These are phyloP conservation scores for Lachnellula arida DNA, from an alignment of 2,329 filamentous ascomycete genomes.

Conservation along the genomic window DNA sequence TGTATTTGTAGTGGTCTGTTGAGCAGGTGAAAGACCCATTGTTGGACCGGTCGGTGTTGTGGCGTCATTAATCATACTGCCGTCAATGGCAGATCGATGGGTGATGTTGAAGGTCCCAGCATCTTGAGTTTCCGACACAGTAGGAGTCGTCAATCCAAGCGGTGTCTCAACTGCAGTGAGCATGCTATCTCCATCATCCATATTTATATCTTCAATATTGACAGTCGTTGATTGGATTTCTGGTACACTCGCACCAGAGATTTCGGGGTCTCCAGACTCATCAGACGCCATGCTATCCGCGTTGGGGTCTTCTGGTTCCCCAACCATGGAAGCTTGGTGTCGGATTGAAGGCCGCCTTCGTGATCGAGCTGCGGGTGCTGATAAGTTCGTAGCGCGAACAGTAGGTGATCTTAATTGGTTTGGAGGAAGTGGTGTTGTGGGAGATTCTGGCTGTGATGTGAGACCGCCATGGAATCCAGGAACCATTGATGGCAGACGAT, in stretches of 20 bases:
- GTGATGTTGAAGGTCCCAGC: slow-evolving; percentile 92
- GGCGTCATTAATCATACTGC: slow-evolving; percentile 71
- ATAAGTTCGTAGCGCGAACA: slow-evolving; percentile 48
- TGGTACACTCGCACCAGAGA: slow-evolving; percentile 66
- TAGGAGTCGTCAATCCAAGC: slow-evolving; percentile 70
- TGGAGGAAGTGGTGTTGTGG: slow-evolving; percentile 75
- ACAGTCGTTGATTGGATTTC: slow-evolving; percentile 73
- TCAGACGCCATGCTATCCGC: slow-evolving; percentile 79
- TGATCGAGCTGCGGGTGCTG: slow-evolving; percentile 49
- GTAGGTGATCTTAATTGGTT: slow-evolving; percentile 56
- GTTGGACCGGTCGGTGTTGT: slow-evolving; percentile 62
- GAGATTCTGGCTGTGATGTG: slow-evolving; percentile 86
- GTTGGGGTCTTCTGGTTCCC: slow-evolving; percentile 80
- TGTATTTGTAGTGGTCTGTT: slow-evolving; percentile 56
- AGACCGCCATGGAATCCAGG: slow-evolving; percentile 64
- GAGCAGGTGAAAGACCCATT: slow-evolving; percentile 66
- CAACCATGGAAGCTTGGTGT: slow-evolving; percentile 82
- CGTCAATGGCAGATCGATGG: slow-evolving; percentile 77
- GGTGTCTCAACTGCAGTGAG: slow-evolving; percentile 65
- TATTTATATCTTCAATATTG: slow-evolving; percentile 74
- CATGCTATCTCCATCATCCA: slow-evolving; percentile 74
- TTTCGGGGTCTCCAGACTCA: slow-evolving; percentile 69
- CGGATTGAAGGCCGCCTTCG: slow-evolving; percentile 78
- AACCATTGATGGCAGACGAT: slow-evolving; percentile 79
- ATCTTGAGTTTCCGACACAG: slow-evolving; percentile 77